Percentiles rank a stretch among this genome's conserved stretches.
phyloP scores from a whole-genome alignment of 345 rosid genomes.

The Eucalyptus erythrocorys region DNA sequence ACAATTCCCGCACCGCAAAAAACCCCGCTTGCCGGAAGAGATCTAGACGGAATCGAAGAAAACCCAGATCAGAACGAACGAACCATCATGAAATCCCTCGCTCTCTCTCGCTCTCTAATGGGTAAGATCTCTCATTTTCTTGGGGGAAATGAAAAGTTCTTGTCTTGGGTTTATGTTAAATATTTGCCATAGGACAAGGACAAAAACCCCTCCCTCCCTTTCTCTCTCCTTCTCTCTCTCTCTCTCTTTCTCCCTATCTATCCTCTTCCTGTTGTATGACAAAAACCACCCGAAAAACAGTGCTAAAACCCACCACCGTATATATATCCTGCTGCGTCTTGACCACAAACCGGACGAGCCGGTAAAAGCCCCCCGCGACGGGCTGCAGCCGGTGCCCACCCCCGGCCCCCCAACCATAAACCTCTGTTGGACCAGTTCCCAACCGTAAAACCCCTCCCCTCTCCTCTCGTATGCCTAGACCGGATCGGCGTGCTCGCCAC shows the following conservation, averaged over 20 bases:
- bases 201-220: constrained; percentile 15
- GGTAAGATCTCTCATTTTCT: neutral
- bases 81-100: neutral
- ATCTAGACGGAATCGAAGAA: neutral
- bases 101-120: neutral
- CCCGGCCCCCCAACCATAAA: neutral
- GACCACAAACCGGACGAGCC: constrained; percentile 31
- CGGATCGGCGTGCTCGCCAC: neutral
- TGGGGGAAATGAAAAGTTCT: neutral
- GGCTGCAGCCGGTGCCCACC: constrained; percentile 17
- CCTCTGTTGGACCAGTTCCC: constrained; percentile 14
- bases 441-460: neutral
- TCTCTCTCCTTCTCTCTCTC: neutral
- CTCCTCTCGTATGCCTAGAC: neutral
- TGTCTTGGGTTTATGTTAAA: neutral
- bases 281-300: constrained; percentile 12
- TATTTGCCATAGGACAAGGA: neutral
- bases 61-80: neutral
- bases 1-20: neutral
- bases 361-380: constrained; percentile 6
- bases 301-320: constrained; percentile 44
- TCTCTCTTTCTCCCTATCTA: neutral
- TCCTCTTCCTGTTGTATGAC: neutral
- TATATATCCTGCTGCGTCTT: neutral
- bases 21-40: neutral